Base-by-base conservation (phyloP, 768 basidiomycete genomes). In the Naganishia vaughanmartiniae region DNA sequence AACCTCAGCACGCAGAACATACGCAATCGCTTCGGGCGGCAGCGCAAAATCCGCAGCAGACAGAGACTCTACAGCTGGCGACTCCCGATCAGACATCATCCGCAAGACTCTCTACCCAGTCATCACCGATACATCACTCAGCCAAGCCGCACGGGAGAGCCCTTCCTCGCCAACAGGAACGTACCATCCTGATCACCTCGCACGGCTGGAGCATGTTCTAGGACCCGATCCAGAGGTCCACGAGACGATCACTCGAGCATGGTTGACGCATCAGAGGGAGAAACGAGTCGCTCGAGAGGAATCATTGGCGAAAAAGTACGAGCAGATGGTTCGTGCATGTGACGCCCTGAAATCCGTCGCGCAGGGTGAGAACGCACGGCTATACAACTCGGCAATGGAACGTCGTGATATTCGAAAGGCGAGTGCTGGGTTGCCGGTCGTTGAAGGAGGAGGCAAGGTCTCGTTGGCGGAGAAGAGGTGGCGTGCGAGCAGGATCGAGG, bases 201-300 rank as follows among this genome's bases (percentile, higher is more conserved):
- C 84, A 65, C 89, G 90, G 9, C 83, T 94, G 21, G 88, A 90
- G 72, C 85, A 85, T 67, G 91, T 66, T 9, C 46, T 56, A 15
- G 46, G 46, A 39, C 39, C 39, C 2, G 39, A 45, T 4, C 24
- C 21, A 28, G 92, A 94, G 79, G 92, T 90, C 0, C 93, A 94
- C 82, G 86, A 91, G 71, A 94, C 91, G 3, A 92, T 94, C 66
- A 88, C 90, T 73, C 87, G 92, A 45, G 92, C 93, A 6, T 94
- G 91, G 90, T 83, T 88, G 60, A 85, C 94, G 17, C 88, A 92
- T 82, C 84, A 86, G 73, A 87, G 92, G 42, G 89, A 90, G 76
- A 71, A 88, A 51, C 86, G 92, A 63, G 87, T 89, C 76, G 84
- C 85, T 73, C 85, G 90, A 54, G 86, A 88, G 30, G 87, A 85